Base-by-base conservation (phyloP, 345 rosid species). In the Syzygium aromaticum region DNA sequence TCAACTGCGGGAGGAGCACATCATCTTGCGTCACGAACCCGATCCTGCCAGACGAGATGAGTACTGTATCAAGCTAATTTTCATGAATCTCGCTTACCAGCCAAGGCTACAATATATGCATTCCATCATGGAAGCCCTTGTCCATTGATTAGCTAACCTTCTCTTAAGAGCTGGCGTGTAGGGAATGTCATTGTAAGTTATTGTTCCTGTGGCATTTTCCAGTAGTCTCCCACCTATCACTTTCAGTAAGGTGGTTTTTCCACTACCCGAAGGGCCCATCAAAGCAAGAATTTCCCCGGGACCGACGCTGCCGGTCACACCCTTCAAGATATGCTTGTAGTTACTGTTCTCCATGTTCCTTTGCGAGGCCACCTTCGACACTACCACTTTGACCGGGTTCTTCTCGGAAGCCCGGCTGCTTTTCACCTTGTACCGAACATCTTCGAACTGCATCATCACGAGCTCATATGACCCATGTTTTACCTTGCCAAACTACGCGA, bases 201-300 rank as follows among this genome's bases (percentile, higher is more conserved):
- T 87, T 17, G 88, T 95, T 61, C 99, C 99, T 59, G 86, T 92
- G 38, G 94, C 94, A 88, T 96, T 94, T 52, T 94, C 95, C 23
- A 91, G 90, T 53, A 96, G 85, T 92, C 99, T 95, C 80, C 99
- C 99, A 87, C 99, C 99, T 51, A 98, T 91, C 51, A 95, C 94
- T 91, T 94, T 98, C 89, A 96, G 89, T 87, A 98, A 89, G 78
- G 98, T 96, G 88, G 99, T 98, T 90, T 98, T 98, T 22, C 99
- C 99, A 87, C 99, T 98, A 46, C 99, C 99, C 10, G 99, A 95
- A 93, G 99, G 99, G 89, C 99, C 99, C 99, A 98, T 98, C 15
- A 95, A 59, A 43, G 98, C 99, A 54, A 98, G 97, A 85, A 98
- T 95, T 89, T 98, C 97, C 13, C 97, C 99, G 8, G 99, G 98